Base-by-base conservation (phyloP, 257 asterid species). In the Solanum lycopersicoides region DNA sequence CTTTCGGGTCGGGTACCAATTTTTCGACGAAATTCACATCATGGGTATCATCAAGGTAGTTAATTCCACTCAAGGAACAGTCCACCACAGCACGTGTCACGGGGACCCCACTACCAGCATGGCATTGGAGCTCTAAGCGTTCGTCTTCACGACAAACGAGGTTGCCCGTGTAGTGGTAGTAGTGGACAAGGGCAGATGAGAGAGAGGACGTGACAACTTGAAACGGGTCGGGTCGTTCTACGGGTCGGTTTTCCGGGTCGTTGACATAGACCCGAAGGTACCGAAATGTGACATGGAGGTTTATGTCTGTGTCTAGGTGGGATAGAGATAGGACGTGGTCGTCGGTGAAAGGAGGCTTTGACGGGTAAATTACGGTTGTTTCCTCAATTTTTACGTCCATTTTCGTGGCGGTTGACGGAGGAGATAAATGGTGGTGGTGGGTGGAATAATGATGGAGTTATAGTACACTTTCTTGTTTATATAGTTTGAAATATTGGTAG, bases 51-150 rank as follows among this genome's bases (percentile, higher is more conserved):
- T 66, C 87, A 0, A 88, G 91, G 91, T 89, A 85, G 83, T 84
- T 85, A 66, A 90, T 28, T 68, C 41, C 73, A 87, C 79, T 89
- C 86, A 93, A 74, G 13, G 91, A 35, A 68, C 79, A 87, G 65
- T 28, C 30, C 2, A 87, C 92, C 16, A 56, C 59, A 7, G 91
- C 95, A n/a, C 85, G 83, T 7, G 83, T n/a, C 12, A 93, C 93
- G 0, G 89, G 91, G 9, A 92, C 86, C 14, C 97, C 95, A 71
- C 91, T 94, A 39, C 92, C 93, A 72, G 12, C 76, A 53, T 35
- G 65, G 91, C 94, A 93, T 68, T 66, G 91, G 74, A 94, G 91
- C 92, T 93, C 92, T 60, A 94, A 91, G 60, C 94, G 93, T 83
- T 87, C 86, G 82, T 94, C 97, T 15, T 6, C 73, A 79, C 94